Base-by-base conservation (phyloP, 139 green algal species). In the Chlamydomonas schloesseri region DNA sequence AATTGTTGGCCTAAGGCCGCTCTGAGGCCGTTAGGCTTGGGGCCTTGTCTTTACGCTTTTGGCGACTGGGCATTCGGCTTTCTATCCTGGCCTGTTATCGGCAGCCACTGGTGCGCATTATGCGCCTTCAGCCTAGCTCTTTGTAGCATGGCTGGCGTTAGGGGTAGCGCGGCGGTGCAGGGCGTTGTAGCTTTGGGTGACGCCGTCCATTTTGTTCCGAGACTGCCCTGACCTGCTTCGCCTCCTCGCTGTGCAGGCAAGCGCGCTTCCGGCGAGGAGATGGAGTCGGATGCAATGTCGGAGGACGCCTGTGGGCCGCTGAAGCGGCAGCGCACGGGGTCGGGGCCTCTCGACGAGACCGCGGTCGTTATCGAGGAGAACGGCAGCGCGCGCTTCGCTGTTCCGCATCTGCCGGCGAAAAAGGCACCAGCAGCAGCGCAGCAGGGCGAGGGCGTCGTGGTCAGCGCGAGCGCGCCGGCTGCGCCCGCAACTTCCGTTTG, bases 231-330 rank as follows among this genome's bases (percentile, higher is more conserved):
- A 24, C n/a, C 73, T 10, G 57, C 33, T 71, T 58, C 53, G 33
- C 69, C 24, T 72, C 36, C 10, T 11, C 28, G 34, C 10, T 28
- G 14, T 26, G 46, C 79, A 85, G 79, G 79, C 68, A 85, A 85
- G 50, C 79, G 64, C 79, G n/a, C 57, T 24, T 33, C 31, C 79
- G 76, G 79, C 67, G 79, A 85, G 36, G 79, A 85, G 0, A 36
- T 77, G 47, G 79, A 85, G 29, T 85, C 79, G 0, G 79, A 85
- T 18, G 33, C 46, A n/a, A 50, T 50, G 42, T 58, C 79, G 2
- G 79, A 85, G 50, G 65, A 76, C 21, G 79, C 79, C 18, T 77
- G 67, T 17, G 79, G 79, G 65, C 79, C 79, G 23, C 65, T 85
- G 9, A 85, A 85, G 47, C 79, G 79, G 1, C 79, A 85, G 67